A percentile compares a stretch with the other conserved stretches of the same genome.
These are phyloP conservation scores for Cercospora zeina DNA, from an alignment of 2,329 filamentous ascomycete genomes.

Conservation along the genomic window DNA sequence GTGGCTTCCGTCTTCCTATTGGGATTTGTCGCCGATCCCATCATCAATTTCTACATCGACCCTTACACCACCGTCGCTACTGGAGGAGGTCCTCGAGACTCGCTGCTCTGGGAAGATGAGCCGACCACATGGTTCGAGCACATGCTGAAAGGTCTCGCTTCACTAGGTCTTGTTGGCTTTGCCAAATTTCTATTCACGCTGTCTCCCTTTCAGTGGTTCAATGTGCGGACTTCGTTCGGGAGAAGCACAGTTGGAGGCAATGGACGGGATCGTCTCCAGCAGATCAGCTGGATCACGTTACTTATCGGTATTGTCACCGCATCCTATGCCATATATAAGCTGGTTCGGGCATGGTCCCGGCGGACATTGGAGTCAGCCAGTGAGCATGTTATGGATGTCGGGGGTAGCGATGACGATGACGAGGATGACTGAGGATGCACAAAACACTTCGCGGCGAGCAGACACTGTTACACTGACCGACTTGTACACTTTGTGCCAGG, in stretches of 20 bases:
- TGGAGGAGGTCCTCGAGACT: conserved; percentile 36
- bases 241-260: conserved; percentile 50
- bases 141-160: conserved; percentile 86
- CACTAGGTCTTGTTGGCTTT: conserved; percentile 81
- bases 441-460: conserved; percentile 6
- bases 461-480: conserved; percentile 5
- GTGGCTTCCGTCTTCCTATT: conserved; percentile 73
- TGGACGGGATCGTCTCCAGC: conserved; percentile 74
- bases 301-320: conserved; percentile 79
- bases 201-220: conserved; percentile 74
- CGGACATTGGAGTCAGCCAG: conserved; percentile 73
- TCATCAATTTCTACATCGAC: conserved; percentile 85
- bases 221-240: conserved; percentile 59
- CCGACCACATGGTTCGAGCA: conserved; percentile 72
- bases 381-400: conserved; percentile 81
- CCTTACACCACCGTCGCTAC: conserved; percentile 54
- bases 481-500: neutral
- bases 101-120: conserved; percentile 49
- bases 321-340: conserved; percentile 80
- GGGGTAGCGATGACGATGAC: conserved; percentile 60
- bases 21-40: conserved; percentile 89
- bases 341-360: conserved; percentile 71
- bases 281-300: conserved; percentile 77
- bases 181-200: conserved; percentile 75
- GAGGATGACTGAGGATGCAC: conserved; percentile 42